A percentile compares a stretch with the other conserved stretches of the same genome.
Evolutionary conservation across 345 rosid species (phyloP).

Genomic region (Eucalyptus camaldulensis): DNA sequence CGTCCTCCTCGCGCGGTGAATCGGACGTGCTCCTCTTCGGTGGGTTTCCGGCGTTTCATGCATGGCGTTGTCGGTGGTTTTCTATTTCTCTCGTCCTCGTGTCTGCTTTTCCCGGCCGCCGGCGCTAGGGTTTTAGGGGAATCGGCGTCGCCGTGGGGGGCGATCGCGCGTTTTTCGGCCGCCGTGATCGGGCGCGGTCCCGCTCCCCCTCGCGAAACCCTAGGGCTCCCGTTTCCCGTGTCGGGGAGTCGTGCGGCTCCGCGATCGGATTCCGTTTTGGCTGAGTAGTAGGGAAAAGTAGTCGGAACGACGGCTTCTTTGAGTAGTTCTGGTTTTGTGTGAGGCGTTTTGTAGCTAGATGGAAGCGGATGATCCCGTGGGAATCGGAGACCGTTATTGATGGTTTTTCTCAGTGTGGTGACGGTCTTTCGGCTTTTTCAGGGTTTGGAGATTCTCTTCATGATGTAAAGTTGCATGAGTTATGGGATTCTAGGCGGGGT

Average conservation of each 20-base stretch:
- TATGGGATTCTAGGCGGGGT: neutral
- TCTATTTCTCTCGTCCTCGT: neutral
- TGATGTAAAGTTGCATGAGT: neutral
- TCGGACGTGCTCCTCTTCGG: neutral
- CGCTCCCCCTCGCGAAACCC: neutral
- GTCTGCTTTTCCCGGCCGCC: neutral
- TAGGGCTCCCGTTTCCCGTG: neutral
- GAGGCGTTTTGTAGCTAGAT: neutral
- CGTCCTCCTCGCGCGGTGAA: neutral
- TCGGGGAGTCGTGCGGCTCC: neutral
- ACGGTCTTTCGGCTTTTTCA: neutral
- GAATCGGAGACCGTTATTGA: neutral
- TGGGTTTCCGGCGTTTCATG: neutral
- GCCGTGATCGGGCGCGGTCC: neutral
- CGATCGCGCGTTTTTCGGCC: neutral
- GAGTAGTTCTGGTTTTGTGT: neutral
- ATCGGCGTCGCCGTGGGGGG: neutral
- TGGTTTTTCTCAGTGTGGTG: neutral
- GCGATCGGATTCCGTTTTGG: neutral
- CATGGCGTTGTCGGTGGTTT: neutral
- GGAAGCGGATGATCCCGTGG: neutral
- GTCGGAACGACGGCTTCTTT: neutral
- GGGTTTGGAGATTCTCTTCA: neutral
- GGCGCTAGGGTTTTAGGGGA: neutral
- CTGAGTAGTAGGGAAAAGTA: neutral